These are phyloP conservation scores for Hansenula lynferdii DNA, from an alignment of 1,139 yeast genomes.

Conservation along the genomic window DNA sequence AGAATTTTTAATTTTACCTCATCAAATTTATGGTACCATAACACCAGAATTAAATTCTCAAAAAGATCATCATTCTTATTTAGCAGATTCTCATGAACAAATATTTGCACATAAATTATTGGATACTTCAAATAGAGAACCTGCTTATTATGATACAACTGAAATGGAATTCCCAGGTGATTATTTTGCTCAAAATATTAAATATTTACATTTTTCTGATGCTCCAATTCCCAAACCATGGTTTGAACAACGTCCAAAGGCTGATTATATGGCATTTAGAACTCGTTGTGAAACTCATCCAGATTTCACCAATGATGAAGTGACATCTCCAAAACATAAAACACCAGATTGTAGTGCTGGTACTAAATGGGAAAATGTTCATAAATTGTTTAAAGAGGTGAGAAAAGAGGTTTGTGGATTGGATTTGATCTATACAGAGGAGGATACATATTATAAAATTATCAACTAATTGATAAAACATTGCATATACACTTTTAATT, in stretches of 20 bases:
- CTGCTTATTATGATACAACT: slow-evolving; percentile 25
- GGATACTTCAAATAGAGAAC: slow-evolving; percentile 5
- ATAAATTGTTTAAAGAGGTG: slow-evolving; percentile 8
- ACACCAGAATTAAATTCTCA: slow-evolving; percentile 36
- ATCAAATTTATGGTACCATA: slow-evolving; percentile 37
- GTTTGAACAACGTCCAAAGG: slow-evolving; percentile 24
- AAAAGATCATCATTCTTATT: slow-evolving; percentile 22
- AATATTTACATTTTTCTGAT: slow-evolving; percentile 39
- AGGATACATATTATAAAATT: slow-evolving; percentile 14
- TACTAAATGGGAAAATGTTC: slow-evolving; percentile 14
- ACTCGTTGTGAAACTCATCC: slow-evolving; percentile 13
- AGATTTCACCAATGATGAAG: slow-evolving; percentile 6
- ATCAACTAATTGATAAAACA: slow-evolving; percentile 15
- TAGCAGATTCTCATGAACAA: slow-evolving; percentile 18
- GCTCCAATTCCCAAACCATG: slow-evolving; percentile 46
- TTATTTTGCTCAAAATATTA: slow-evolving; percentile 16
- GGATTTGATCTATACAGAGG: slow-evolving; percentile 13
- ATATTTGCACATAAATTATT: slow-evolving; percentile 9
- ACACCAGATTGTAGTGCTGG: slow-evolving; percentile 18
- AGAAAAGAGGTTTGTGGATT: slow-evolving; percentile 19
- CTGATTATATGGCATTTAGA: slow-evolving; percentile 11
- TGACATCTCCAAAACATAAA: slow-evolving; percentile 6
- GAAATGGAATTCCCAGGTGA: slow-evolving; percentile 13
- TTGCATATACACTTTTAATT: too few species aligned
- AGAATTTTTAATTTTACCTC: slow-evolving; percentile 32